Evolutionary conservation across 176 grass and related monocot species (phyloP).

Genomic region (Bonia amplexicaulis): DNA sequence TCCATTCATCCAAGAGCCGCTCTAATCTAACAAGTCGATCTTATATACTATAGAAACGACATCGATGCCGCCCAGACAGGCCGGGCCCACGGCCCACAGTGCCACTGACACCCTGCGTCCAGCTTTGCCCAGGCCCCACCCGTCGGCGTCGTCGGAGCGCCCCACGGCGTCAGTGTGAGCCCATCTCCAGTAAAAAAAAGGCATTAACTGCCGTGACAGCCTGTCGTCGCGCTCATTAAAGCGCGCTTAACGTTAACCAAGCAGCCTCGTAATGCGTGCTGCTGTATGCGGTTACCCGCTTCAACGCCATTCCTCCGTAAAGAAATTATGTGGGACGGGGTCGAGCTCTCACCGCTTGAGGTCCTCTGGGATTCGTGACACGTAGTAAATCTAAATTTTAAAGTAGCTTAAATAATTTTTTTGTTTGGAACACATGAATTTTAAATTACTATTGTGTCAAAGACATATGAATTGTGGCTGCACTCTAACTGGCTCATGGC

Average conservation of each 20-base stretch:
- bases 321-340: no score
- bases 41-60: background rate
- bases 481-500: no score
- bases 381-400: no score
- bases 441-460: no score
- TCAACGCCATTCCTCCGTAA: background rate
- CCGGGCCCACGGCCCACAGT: background rate
- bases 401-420: no score
- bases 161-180: background rate
- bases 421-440: no score
- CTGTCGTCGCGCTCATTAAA: constrained; percentile 32
- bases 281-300: background rate
- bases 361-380: no score
- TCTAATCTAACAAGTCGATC: background rate
- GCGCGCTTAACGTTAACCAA: constrained; percentile 54
- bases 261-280: constrained; percentile 11
- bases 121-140: background rate
- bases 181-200: background rate
- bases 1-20: background rate
- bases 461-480: no score
- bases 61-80: background rate
- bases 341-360: no score
- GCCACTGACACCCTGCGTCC: background rate
- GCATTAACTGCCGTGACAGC: constrained; percentile 22
- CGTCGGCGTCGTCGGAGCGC: background rate